Base-by-base conservation (phyloP, 495 filamentous ascomycete genomes). In the Penicillium pancosmium region DNA sequence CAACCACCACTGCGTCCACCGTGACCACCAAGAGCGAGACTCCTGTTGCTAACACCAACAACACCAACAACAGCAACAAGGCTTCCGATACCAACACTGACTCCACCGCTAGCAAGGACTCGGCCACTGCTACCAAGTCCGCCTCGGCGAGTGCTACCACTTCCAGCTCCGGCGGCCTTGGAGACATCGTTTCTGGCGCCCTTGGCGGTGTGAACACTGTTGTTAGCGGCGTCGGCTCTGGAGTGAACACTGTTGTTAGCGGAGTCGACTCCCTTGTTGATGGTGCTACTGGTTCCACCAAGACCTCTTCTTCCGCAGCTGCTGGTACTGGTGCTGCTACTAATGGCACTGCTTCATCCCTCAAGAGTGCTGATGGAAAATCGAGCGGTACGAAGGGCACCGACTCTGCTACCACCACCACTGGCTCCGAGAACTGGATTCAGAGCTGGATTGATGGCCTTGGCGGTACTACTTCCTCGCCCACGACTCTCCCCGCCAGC, bases 401-500 rank as follows among this genome's bases (percentile, higher is more conserved):
- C 5, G 41, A 55, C 13, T 35, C 41, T 5, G 27, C 54, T 13
- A 49, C 54, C 21, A 46, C 54, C 11, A 50, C 59, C 16, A 33
- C 59, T 34, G 43, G n/a, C 41, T 44, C 48, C 19, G 43, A 49
- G 7, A 52, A 50, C 25, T 48, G 46, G 46, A 12, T 48, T 9
- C 19, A 48, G 11, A 48, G 19, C 21, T 48, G 18, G 46, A 10
- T 48, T 27, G 21, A 48, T n/a, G 21, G 46, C 23, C 3, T 48
- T 18, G 35, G 46, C 15, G 38, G 35, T 36, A 55, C 12, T 36
- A 54, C 54, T 36, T 57, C 35, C 16, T 21, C 52, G 9, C 40
- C 50, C 35, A n/a, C 52, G 35, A 27, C 44, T 50, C 36, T 75
- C 16, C 61, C 67, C 25, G 63, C 73, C 49, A 71, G 65, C 52